Evolutionary conservation across 345 rosid species (phyloP).

Genomic region (Heritiera fomes): DNA sequence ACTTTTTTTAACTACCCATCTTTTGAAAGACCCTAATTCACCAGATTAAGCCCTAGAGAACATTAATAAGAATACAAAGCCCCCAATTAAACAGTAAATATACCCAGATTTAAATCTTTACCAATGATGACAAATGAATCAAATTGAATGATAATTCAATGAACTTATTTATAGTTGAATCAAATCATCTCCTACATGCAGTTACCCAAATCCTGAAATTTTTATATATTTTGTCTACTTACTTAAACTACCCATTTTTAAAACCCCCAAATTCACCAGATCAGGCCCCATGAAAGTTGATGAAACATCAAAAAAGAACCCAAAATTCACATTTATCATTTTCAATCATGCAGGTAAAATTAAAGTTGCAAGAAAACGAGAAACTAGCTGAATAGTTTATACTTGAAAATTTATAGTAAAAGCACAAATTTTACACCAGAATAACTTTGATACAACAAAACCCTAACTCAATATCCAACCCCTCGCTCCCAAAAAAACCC

Average conservation of each 20-base stretch:
- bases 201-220: not conserved
- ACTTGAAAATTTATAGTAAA: not conserved
- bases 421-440: slow-evolving; percentile 8
- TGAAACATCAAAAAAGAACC: not conserved
- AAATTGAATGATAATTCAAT: slow-evolving; percentile 4
- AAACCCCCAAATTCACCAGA: not conserved
- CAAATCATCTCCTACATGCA: not conserved
- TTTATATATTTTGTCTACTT: not conserved
- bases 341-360: not conserved
- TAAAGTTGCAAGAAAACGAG: too few relatives aligned
- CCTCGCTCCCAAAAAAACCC: not conserved
- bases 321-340: not conserved
- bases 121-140: not conserved
- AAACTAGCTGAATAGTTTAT: not conserved
- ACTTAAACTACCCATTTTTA: not conserved
- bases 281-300: not conserved
- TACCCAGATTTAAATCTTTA: not conserved
- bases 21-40: slow-evolving; percentile 4
- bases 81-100: not conserved
- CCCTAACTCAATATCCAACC: not conserved
- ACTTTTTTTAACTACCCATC: not conserved
- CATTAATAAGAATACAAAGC: not conserved
- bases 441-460: slow-evolving; percentile 6
- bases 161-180: not conserved
- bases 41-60: not conserved